Conservation (phyloP, 306 rosid genomes). For the Fragaria vesca region DNA sequence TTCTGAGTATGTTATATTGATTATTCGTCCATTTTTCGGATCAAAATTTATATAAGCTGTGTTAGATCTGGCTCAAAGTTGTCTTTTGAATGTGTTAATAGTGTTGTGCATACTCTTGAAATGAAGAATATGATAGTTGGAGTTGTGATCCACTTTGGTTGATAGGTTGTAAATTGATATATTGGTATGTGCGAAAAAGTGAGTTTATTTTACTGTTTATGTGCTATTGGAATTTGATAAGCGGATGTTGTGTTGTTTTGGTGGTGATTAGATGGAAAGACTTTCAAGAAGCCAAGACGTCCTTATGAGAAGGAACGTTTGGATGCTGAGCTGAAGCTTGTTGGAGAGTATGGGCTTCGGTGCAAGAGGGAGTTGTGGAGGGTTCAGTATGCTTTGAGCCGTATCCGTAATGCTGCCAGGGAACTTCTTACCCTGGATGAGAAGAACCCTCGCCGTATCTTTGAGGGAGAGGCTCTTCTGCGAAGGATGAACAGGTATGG, state of each 20-base stretch:
- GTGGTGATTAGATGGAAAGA: constrained; percentile 32
- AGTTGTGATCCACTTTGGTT: background rate
- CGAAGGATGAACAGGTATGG: constrained; percentile 41
- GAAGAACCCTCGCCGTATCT: constrained; percentile 39
- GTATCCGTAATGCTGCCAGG: constrained; percentile 41
- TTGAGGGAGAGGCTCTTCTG: constrained; percentile 43
- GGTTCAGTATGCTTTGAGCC: constrained; percentile 44
- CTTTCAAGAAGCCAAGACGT: constrained; percentile 39
- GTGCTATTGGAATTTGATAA: background rate
- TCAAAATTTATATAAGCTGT: too few species aligned
- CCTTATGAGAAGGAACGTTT: constrained; percentile 44
- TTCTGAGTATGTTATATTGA: background rate
- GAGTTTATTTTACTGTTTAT: background rate
- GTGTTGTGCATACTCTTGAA: background rate
- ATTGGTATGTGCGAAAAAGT: too few species aligned
- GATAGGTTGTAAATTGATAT: background rate
- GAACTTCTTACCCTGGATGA: constrained; percentile 42
- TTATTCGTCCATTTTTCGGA: background rate
- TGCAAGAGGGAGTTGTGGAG: constrained; percentile 45
- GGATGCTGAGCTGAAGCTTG: constrained; percentile 41
- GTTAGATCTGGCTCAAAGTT: background rate
- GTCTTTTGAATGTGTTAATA: too few species aligned
- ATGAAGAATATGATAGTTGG: background rate
- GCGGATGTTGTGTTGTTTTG: background rate
- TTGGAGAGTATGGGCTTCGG: constrained; percentile 42